Evolutionary conservation across 805 yeast species (phyloP).

Genomic region (Hanseniaspora jakobsenii): DNA sequence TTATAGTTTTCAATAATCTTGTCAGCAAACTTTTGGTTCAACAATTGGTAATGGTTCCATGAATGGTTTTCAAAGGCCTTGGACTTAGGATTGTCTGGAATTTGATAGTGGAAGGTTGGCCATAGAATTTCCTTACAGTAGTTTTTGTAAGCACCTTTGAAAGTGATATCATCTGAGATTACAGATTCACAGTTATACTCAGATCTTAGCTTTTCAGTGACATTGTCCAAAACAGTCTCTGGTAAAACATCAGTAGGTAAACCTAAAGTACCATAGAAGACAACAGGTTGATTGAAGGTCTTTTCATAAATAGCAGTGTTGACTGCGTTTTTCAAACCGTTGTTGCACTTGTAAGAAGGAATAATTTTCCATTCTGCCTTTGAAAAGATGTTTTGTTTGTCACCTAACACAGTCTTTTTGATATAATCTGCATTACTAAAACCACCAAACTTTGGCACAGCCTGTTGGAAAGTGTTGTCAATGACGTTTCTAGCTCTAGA

Average conservation of each 20-base stretch:
- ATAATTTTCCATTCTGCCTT: constrained; percentile 64
- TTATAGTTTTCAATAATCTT: constrained; percentile 55
- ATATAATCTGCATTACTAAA: constrained; percentile 49
- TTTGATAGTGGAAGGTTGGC: constrained; percentile 91
- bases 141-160: constrained; percentile 81
- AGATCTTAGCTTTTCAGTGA: constrained; percentile 35
- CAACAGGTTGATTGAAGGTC: constrained; percentile 30
- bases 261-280: constrained; percentile 87
- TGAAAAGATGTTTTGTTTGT: constrained; percentile 31
- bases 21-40: constrained; percentile 74
- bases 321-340: constrained; percentile 77
- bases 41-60: constrained; percentile 67
- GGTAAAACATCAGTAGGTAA: constrained; percentile 82
- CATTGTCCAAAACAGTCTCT: constrained; percentile 39
- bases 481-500: constrained; percentile 4
- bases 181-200: constrained; percentile 54
- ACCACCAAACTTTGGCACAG: constrained; percentile 53
- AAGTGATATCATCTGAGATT: constrained; percentile 62
- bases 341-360: constrained; percentile 66
- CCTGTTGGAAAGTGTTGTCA: too few relatives aligned
- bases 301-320: constrained; percentile 40
- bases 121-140: constrained; percentile 90
- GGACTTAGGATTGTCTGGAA: constrained; percentile 87
- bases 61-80: constrained; percentile 93
- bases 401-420: constrained; percentile 28